Conservation (phyloP, 306 rosid species). For the Sechiopsis laciniata region DNA sequence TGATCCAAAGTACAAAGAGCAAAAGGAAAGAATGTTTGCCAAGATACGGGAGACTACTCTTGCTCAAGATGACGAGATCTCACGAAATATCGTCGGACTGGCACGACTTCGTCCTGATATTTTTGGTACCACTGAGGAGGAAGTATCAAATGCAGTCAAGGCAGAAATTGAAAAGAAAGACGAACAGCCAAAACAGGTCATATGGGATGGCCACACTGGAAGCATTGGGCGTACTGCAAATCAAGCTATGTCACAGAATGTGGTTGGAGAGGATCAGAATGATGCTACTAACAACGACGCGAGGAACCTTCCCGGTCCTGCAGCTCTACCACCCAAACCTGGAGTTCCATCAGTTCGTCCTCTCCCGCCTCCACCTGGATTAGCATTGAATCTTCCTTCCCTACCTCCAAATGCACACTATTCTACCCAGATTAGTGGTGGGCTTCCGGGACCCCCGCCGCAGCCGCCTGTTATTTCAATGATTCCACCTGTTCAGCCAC, state of each 20-base stretch:
- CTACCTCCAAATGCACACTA: constrained; percentile 55
- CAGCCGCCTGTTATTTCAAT: constrained; percentile 56
- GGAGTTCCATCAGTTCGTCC: constrained; percentile 76
- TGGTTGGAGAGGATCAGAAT: constrained; percentile 60
- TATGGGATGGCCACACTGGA: constrained; percentile 99
- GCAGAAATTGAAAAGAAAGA: constrained; percentile 97
- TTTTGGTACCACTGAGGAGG: constrained; percentile 94
- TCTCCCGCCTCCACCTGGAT: constrained; percentile 90
- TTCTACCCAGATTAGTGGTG: constrained; percentile 48
- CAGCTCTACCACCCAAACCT: constrained; percentile 84
- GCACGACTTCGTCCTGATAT: constrained; percentile 96
- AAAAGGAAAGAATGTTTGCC: constrained; percentile 95
- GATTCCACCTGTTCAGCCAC: constrained; percentile 59
- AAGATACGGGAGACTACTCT: constrained; percentile 96
- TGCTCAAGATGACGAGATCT: constrained; percentile 91
- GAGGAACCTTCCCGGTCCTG: constrained; percentile 78
- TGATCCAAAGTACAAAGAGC: constrained; percentile 95
- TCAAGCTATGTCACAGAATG: constrained; percentile 83
- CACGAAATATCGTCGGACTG: constrained; percentile 79
- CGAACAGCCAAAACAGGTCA: constrained; percentile 94
- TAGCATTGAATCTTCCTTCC: constrained; percentile 86
- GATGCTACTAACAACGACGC: constrained; percentile 46
- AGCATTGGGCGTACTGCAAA: constrained; percentile 93
- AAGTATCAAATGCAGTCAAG: constrained; percentile 94
- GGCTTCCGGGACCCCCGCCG: constrained; percentile 52